phyloP scores from a whole-genome alignment of 179 eudicot genomes.

The Silene noctiflora region DNA sequence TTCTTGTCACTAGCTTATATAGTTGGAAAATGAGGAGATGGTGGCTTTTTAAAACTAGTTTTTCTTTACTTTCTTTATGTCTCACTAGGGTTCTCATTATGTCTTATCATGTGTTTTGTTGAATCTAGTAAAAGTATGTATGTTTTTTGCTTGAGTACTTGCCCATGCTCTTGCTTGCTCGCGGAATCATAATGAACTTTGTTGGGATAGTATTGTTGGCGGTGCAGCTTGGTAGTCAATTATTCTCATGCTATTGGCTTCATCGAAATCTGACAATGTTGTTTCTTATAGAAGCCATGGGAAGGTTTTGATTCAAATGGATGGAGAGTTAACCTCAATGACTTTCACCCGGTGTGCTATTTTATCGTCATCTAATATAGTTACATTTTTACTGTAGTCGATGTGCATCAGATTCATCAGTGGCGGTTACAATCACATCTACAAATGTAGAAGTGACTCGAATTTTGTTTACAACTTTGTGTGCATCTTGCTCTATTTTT shows the following conservation, averaged over 20 bases:
- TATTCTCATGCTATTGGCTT: background rate
- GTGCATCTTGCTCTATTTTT: background rate
- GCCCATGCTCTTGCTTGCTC: constrained; percentile 14
- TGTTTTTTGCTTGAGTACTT: constrained; percentile 18
- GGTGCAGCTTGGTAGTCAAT: background rate
- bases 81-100: constrained; percentile 25
- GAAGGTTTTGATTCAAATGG: background rate
- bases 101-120: constrained; percentile 28
- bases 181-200: constrained; percentile 13
- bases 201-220: constrained; percentile 4
- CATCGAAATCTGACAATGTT: no score
- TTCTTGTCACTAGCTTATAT: constrained; percentile 20
- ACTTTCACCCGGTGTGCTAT: background rate
- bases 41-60: constrained; percentile 11
- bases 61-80: constrained; percentile 12
- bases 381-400: background rate
- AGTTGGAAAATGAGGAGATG: constrained; percentile 4
- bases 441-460: background rate
- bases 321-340: no score
- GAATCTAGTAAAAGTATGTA: constrained; percentile 27
- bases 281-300: background rate
- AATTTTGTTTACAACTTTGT: background rate
- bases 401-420: background rate
- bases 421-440: background rate
- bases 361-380: background rate